Percentiles rank a stretch among this genome's conserved stretches.
These are phyloP conservation scores for Cryphonectria nitschkei DNA, from an alignment of 2,329 filamentous ascomycete species.

Conservation along the genomic window DNA sequence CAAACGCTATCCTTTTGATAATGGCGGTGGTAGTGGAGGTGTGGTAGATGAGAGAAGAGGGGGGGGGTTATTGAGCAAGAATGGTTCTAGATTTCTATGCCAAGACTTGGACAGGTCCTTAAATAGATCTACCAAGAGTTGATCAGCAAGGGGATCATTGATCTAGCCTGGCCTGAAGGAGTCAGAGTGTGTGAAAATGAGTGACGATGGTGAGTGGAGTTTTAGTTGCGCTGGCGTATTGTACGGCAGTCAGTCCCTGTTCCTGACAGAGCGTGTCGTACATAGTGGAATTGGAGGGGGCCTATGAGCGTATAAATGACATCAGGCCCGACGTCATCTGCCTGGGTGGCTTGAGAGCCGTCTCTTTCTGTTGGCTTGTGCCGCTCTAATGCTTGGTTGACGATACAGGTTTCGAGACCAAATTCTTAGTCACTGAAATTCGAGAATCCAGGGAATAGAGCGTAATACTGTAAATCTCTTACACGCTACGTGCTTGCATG, in stretches of 20 bases:
- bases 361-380: background rate
- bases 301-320: background rate
- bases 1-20: background rate
- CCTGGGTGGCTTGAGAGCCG: background rate
- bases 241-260: background rate
- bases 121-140: background rate
- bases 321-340: constrained; percentile 15
- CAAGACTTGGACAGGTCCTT: constrained; percentile 13
- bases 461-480: background rate
- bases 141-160: background rate
- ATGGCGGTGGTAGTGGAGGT: background rate
- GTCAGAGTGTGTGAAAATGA: background rate
- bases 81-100: background rate
- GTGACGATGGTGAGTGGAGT: background rate
- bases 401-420: background rate
- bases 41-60: background rate
- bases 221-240: background rate
- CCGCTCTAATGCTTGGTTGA: background rate
- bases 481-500: background rate
- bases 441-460: background rate
- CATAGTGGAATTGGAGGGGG: background rate
- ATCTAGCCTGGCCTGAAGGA: background rate
- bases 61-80: background rate
- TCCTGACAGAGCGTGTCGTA: background rate
- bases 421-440: background rate